phyloP scores from a whole-genome alignment of 306 rosid genomes.

The Neltuma alba region DNA sequence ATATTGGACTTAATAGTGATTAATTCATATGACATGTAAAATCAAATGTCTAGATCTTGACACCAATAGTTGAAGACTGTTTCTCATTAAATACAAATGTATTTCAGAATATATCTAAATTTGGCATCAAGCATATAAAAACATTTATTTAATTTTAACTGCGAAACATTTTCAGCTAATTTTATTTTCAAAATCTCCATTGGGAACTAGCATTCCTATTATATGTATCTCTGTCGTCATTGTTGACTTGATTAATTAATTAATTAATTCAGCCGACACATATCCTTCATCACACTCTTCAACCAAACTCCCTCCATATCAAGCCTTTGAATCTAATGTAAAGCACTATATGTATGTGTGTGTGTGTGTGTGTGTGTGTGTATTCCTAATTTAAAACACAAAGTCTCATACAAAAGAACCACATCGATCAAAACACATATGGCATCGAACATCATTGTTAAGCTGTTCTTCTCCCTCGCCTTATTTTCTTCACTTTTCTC shows the following conservation, averaged over 20 bases:
- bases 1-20: background rate
- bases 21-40: too few species aligned
- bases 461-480: constrained; percentile 28
- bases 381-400: background rate
- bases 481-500: constrained; percentile 45
- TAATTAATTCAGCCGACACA: background rate
- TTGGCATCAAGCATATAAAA: background rate
- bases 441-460: constrained; percentile 39
- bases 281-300: constrained; percentile 37
- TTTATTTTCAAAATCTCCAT: background rate
- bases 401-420: background rate
- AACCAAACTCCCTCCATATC: background rate
- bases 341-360: background rate
- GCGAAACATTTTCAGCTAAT: background rate
- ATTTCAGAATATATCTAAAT: too few species aligned
- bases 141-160: background rate
- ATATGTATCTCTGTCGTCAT: background rate
- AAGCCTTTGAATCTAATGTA: too few species aligned
- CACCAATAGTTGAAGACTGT: too few species aligned
- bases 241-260: background rate
- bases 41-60: too few species aligned
- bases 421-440: constrained; percentile 33
- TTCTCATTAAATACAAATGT: too few species aligned
- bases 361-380: too few species aligned
- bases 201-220: constrained; percentile 29